phyloP scores from a whole-genome alignment of 225 moss, liverwort and hornwort genomes.

The Bryoerythrophyllum caledonicum region DNA sequence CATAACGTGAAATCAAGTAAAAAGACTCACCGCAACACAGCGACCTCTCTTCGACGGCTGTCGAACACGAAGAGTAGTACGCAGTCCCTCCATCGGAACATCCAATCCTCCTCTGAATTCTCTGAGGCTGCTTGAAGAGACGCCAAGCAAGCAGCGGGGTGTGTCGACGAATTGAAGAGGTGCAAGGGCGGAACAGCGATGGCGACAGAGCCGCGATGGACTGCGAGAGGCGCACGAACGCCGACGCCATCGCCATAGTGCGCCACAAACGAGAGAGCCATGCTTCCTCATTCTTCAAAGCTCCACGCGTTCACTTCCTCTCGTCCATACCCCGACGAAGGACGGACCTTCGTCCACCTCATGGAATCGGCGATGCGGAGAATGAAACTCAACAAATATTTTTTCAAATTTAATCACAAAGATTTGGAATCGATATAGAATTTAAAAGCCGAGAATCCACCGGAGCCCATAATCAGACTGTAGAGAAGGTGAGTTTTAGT shows the following conservation, averaged over 20 bases:
- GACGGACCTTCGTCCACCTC: no score
- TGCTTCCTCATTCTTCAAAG: no score
- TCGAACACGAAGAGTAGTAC: conserved; percentile 24
- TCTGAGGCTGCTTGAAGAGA: background rate
- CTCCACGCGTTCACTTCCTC: no score
- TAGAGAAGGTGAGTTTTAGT: no score
- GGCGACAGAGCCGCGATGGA: conserved; percentile 41
- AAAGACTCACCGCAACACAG: conserved; percentile 29
- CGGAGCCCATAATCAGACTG: no score
- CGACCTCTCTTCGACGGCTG: conserved; percentile 24
- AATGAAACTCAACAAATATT: no score
- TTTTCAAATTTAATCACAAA: no score
- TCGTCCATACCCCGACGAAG: no score
- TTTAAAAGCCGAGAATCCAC: no score
- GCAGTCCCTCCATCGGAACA: conserved; percentile 36
- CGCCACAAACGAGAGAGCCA: background rate
- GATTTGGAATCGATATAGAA: no score
- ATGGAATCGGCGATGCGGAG: no score
- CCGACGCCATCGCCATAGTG: conserved; percentile 25
- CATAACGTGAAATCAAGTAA: background rate
- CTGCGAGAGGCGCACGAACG: conserved; percentile 41
- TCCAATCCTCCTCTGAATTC: conserved; percentile 6
- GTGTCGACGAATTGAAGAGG: conserved; percentile 40
- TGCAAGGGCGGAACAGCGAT: conserved; percentile 14
- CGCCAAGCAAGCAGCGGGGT: conserved; percentile 11